A percentile compares a stretch with the other conserved stretches of the same genome.
Conservation (phyloP, 2,329 filamentous ascomycete species). For the Aulographum hederae region DNA sequence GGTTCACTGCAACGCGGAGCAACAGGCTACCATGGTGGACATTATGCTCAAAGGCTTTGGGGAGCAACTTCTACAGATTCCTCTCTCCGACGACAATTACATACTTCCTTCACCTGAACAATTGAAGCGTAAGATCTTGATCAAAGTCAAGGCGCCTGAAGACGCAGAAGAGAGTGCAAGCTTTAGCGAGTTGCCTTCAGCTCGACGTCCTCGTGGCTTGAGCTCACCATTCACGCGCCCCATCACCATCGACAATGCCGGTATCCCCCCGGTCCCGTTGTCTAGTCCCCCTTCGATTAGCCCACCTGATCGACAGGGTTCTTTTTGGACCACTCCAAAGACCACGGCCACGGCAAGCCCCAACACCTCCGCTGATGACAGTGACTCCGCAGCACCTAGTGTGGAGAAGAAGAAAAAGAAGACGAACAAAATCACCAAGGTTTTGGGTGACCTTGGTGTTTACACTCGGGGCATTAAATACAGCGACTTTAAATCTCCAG, state of each 20-base stretch:
- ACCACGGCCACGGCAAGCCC: slow-evolving; percentile 21
- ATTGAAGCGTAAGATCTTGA: slow-evolving; percentile 63
- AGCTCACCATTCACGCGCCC: slow-evolving; percentile 59
- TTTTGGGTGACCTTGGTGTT: slow-evolving; percentile 72
- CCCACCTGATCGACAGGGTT: slow-evolving; percentile 25
- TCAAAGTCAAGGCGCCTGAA: slow-evolving; percentile 82
- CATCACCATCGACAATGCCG: slow-evolving; percentile 37
- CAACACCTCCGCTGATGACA: slow-evolving; percentile 55
- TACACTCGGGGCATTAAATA: slow-evolving; percentile 68
- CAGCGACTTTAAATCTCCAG: slow-evolving; percentile 51
- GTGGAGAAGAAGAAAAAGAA: slow-evolving; percentile 37
- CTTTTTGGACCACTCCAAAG: slow-evolving; percentile 29
- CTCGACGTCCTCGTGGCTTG: slow-evolving; percentile 42
- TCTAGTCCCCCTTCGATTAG: slow-evolving; percentile 35
- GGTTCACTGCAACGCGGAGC: slow-evolving; percentile 71
- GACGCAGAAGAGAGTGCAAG: slow-evolving; percentile 27
- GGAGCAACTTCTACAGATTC: slow-evolving; percentile 57
- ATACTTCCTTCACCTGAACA: slow-evolving; percentile 73
- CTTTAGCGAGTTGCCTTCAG: slow-evolving; percentile 13
- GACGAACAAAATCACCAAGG: slow-evolving; percentile 68
- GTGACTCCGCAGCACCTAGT: slow-evolving; percentile 42
- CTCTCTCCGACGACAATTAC: slow-evolving; percentile 48
- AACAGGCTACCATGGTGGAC: slow-evolving; percentile 75
- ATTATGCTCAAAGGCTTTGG: slow-evolving; percentile 78
- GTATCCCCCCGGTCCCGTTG: slow-evolving; percentile 29